phyloP scores from a whole-genome alignment of 2,329 filamentous ascomycete species.

The Trichoderma harzianum region DNA sequence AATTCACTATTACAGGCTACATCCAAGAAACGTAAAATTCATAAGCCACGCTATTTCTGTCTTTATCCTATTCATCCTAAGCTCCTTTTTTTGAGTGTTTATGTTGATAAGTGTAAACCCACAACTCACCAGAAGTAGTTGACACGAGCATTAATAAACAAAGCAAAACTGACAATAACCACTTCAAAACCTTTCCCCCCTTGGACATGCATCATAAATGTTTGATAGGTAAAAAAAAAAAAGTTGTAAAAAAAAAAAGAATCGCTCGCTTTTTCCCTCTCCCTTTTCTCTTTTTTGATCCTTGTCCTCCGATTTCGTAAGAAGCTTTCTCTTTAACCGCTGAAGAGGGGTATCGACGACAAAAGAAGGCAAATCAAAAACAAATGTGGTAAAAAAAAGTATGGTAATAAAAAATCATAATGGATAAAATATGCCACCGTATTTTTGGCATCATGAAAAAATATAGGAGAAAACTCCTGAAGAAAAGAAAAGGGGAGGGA shows the following conservation, averaged over 20 bases:
- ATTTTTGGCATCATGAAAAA: background rate
- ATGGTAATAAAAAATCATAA: background rate
- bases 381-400: background rate
- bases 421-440: background rate
- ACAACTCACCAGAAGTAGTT: background rate
- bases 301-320: conserved; percentile 7
- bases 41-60: background rate
- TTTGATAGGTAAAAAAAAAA: background rate
- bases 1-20: background rate
- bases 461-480: background rate
- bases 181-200: background rate
- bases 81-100: background rate
- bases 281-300: background rate
- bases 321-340: conserved; percentile 22
- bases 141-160: background rate
- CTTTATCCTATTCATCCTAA: background rate
- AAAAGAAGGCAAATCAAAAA: conserved; percentile 4
- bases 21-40: background rate
- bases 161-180: background rate
- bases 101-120: background rate
- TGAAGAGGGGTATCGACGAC: conserved; percentile 24
- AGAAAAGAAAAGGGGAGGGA: background rate
- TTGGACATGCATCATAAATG: conserved; percentile 19
- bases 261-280: conserved; percentile 6
- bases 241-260: background rate